Evolutionary conservation across 2,329 filamentous ascomycete genomes (phyloP), one percentile per base, ranked within the genome.

Genomic region (Pseudogymnoascus sp.): DNA sequence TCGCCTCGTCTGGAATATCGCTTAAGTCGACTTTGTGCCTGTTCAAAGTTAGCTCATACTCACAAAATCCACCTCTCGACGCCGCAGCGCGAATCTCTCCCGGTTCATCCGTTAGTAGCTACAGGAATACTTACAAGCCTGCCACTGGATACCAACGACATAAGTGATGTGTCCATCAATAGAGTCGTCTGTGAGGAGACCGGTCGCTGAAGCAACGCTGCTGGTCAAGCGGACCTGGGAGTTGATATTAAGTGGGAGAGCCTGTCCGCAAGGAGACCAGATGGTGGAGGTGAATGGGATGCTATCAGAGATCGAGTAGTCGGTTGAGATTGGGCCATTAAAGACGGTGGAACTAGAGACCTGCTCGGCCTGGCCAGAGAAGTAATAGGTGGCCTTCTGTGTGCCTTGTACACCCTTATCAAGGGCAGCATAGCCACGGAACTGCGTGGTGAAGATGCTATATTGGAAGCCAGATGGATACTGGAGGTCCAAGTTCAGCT

Each of bases 301-400:
- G 58, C 73, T 67, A 33, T 37, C 35, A 6, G 35, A 37, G 12
- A 37, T 11, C 8, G 47, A 54, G 70, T 80, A 82, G 65, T 75
- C 72, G 37, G 71, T 70, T 62, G 66, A 63, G 60, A 69, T 74
- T 14, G 78, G 78, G 16, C 79, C 79, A 2, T 68, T 70, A 69
- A 80, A 77, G 25, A 63, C 70, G 64, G 76, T 74, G 58, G 69
- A 74, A 70, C 64, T 72, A 61, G 72, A 72, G 72, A 66, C 74
- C 76, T 65, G 71, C 28, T 12, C 9, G 9, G 47, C 2, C 28
- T 54, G 47, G 47, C 80, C 79, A 57, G 78, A 79, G 72, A 81
- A 82, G 71, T 81, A 82, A 72, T 82, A 82, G 35, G 76, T 81
- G 12, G 79, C 78, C 72, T 79, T 79, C 66, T 79, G 75, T 18